Evolutionary conservation across 176 grass and related monocot genomes (phyloP), one percentile per base, ranked within the genome.

Genomic region (Oryza brachyantha): DNA sequence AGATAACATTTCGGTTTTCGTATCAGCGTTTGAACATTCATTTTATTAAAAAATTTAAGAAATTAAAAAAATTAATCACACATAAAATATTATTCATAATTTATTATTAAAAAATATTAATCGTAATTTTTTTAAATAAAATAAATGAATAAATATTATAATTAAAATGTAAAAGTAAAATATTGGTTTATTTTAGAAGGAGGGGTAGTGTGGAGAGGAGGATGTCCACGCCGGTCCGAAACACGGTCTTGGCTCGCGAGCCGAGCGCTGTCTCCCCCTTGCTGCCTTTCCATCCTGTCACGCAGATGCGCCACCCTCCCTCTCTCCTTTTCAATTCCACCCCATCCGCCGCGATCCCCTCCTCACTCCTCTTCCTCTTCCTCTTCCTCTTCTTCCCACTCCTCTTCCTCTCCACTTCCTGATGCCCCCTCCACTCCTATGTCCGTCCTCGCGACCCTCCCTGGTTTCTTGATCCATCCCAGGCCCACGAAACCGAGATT

Each of bases 231-330:
- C 7, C 61, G 36, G n/a, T 3, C 28, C 64, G 16, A 79, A 80
- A 78, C 83, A 45, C 78, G 64, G 85, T 76, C 71, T 81, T 32
- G 62, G 70, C 63, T 70, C 57, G 14, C 25, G 40, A 86, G 65
- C 22, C 52, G 3, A 70, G 41, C 11, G 21, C 69, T 59, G 31
- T 24, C 29, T 32, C 31, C 31, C 31, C 31, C 31, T 32, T 32
- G 31, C 61, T 45, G 22, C 16, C 13, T 43, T 76, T 70, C 78
- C 72, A 63, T 86, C 84, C 65, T 82, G 72, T 83, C 68, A 27
- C 37, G 85, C 65, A 70, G 40, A 62, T 72, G 74, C 35, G 35
- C 58, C 52, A 13, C 41, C 11, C 29, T 22, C 63, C 5, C 45
- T 25, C 41, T 7, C 29, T 22, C 63, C 5, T 59, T 25, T 78